Percentiles rank a stretch among this genome's conserved stretches.
Conservation (phyloP, 345 rosid genomes). For the Erysimum cheiranthoides region DNA sequence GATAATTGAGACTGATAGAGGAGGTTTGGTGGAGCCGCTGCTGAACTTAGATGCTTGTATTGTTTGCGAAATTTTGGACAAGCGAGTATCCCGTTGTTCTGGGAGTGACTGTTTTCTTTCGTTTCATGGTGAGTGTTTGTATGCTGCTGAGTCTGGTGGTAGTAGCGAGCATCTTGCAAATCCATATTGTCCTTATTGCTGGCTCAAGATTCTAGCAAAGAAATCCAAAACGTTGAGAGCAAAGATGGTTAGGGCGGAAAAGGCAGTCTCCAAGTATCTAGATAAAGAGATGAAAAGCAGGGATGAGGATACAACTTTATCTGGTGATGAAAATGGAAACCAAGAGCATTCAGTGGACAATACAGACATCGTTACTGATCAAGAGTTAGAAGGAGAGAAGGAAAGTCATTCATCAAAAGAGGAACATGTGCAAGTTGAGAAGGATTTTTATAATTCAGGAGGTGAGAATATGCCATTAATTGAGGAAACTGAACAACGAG, state of each 20-base stretch:
- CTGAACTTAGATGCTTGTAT: constrained; percentile 37
- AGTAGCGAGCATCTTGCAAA: constrained; percentile 25
- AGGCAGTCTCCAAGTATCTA: constrained; percentile 23
- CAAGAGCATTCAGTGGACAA: constrained; percentile 12
- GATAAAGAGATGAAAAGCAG: constrained; percentile 18
- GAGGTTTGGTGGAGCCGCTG: not conserved
- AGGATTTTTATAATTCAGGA: constrained; percentile 34
- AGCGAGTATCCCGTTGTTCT: constrained; percentile 19
- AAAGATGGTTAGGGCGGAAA: constrained; percentile 22
- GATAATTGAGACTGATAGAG: not conserved
- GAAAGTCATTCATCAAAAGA: constrained; percentile 24
- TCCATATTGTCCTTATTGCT: constrained; percentile 43
- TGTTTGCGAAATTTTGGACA: constrained; percentile 27
- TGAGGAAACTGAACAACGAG: not conserved
- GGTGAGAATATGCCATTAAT: constrained; percentile 4
- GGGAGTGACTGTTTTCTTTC: constrained; percentile 32
- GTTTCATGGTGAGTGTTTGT: constrained; percentile 38
- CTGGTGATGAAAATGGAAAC: constrained; percentile 6
- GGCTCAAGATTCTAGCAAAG: not conserved
- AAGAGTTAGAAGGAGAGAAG: constrained; percentile 24
- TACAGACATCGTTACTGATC: constrained; percentile 29
- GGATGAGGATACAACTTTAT: constrained; percentile 5
- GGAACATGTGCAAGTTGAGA: constrained; percentile 24
- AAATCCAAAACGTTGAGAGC: constrained; percentile 20
- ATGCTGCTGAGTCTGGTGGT: constrained; percentile 15